phyloP scores from a whole-genome alignment of 2,329 filamentous ascomycete species.

The Ascochyta koolunga region DNA sequence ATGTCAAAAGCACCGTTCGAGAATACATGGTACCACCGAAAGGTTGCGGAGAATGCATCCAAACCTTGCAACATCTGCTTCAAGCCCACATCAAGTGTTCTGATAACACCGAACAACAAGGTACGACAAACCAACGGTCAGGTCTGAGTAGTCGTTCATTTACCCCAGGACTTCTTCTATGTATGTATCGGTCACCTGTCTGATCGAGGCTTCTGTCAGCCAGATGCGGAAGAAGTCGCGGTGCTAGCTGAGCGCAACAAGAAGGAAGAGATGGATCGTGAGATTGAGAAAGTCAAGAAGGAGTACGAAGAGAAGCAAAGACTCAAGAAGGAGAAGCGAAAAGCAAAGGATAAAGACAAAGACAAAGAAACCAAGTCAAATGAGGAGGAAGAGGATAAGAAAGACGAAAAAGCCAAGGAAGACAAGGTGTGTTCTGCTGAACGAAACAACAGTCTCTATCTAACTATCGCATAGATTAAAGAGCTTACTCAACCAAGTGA shows the following conservation, averaged over 20 bases:
- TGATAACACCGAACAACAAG: constrained; percentile 89
- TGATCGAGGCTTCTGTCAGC: constrained; percentile 78
- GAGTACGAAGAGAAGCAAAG: constrained; percentile 61
- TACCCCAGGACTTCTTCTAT: constrained; percentile 82
- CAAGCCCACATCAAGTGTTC: constrained; percentile 83
- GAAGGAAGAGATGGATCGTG: constrained; percentile 55
- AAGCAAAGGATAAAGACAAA: constrained; percentile 58
- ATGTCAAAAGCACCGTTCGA: constrained; percentile 52
- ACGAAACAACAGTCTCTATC: not conserved
- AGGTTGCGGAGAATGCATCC: constrained; percentile 81
- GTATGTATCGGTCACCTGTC: constrained; percentile 83
- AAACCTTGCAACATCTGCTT: constrained; percentile 92
- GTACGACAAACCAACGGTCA: constrained; percentile 54
- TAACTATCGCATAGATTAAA: constrained; percentile 48
- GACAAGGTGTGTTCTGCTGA: constrained; percentile 55
- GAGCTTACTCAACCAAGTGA: constrained; percentile 56
- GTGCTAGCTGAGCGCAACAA: constrained; percentile 61
- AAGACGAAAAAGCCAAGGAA: constrained; percentile 69
- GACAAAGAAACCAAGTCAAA: constrained; percentile 60
- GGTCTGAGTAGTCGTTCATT: not conserved
- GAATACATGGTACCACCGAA: constrained; percentile 85
- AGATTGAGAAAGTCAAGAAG: constrained; percentile 57
- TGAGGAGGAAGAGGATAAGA: constrained; percentile 67
- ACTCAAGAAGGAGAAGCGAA: constrained; percentile 60
- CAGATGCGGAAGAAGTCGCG: constrained; percentile 73